Base-by-base conservation (phyloP, 108 stramenopile genomes). In the Cyclostephanos invisitatus region DNA sequence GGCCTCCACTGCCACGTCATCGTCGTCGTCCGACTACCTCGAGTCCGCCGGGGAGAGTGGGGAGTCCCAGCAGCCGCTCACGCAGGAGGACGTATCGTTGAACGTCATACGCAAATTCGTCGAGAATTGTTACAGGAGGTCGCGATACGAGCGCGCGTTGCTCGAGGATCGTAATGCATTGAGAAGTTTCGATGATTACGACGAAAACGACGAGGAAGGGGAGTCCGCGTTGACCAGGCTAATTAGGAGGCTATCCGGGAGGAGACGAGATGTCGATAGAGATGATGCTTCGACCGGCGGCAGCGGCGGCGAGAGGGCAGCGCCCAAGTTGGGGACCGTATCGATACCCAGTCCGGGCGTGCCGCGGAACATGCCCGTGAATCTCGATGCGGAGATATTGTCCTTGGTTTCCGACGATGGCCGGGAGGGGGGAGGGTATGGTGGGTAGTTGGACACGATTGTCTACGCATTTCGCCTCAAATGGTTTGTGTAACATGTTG, bases 41-140 rank as follows among this genome's bases (percentile, higher is more conserved):
- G 4, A 32, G 32, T 32, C 32, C 4, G 32, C 32, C 32, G 32
- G 32, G 32, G 32, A 3, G 4, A 32, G 4, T 32, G 32, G 32
- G 4, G 32, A 32, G 21, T 22, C 53, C 22, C 18, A 53, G 21
- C 53, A 37, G 29, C 44, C 20, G 60, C 61, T 77, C 8, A 79
- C 78, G 15, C 78, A 79, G 55, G 78, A 79, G 54, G 78, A 79
- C 64, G 78, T 79, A 3, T 68, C 71, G 17, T 67, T 79, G 20
- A 79, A 79, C 37, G 62, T 63, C 22, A 79, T 79, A 54, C 65
- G 67, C 1, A 62, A 67, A 32, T 79, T 79, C 40, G 78, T 53
- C 18, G 70, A 79, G 25, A 79, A 79, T 68, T 79, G 78, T 53
- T 72, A 70, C 42, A 79, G 68, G 55, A 38, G 78, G 53, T 57